Conservation (phyloP, 2,329 filamentous ascomycete genomes). For the Cordyceps sp. region DNA sequence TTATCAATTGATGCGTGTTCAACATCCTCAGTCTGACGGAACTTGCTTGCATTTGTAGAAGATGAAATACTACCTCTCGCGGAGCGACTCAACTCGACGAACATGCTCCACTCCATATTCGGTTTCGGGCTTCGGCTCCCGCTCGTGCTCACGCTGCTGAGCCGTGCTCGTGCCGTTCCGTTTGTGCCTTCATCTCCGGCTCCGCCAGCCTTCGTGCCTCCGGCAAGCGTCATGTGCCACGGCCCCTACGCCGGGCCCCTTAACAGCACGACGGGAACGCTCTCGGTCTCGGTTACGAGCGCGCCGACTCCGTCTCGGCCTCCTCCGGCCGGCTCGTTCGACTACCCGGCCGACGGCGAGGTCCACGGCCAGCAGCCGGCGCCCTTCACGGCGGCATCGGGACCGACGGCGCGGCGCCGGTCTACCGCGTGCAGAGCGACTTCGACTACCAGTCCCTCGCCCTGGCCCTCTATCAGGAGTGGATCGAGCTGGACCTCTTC, state of each 20-base stretch:
- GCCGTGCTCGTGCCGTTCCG: too few species aligned
- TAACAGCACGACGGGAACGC: not conserved
- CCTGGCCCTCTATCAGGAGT: constrained; percentile 65
- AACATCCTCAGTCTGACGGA: too few species aligned
- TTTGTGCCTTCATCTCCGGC: not conserved
- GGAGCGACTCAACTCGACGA: too few species aligned
- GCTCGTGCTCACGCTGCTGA: too few species aligned
- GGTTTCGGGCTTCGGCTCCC: too few species aligned
- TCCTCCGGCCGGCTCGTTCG: constrained; percentile 5
- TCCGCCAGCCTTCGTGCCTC: not conserved
- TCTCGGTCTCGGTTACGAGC: not conserved
- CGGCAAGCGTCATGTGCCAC: not conserved
- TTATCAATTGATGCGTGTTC: too few species aligned
- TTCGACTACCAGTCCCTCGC: constrained; percentile 70
- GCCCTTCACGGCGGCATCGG: constrained; percentile 59
- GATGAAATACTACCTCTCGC: too few species aligned
- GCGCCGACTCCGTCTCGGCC: constrained; percentile 17
- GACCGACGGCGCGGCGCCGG: constrained; percentile 59
- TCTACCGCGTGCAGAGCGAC: constrained; percentile 65
- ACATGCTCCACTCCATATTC: too few species aligned
- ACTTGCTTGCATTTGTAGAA: too few species aligned
- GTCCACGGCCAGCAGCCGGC: constrained; percentile 52
- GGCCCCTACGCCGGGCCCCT: not conserved
- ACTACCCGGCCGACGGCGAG: constrained; percentile 53
- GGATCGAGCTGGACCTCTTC: constrained; percentile 73